Evolutionary conservation across 306 rosid species (phyloP), one percentile per base, ranked within the genome.

Genomic region (Astragalus glycyphyllos): DNA sequence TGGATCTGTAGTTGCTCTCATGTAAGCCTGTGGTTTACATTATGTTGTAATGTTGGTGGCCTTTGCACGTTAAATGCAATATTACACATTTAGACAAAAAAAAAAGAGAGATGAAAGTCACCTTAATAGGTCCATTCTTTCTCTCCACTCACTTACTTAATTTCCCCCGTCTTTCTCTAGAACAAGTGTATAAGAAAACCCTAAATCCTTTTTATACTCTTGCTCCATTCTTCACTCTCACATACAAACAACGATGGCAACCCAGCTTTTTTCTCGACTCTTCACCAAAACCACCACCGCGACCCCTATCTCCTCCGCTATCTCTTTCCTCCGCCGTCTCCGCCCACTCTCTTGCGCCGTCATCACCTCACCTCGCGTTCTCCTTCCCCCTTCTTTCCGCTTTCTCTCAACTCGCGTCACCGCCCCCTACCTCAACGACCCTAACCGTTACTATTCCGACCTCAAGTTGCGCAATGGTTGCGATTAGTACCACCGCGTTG

Each of bases 401-500:
- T 31, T 69, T 38, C 98, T 26, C 31, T 26, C 31, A 26, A 26
- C 31, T 26, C 31, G 31, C 31, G 4, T 4, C 31, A 26, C 31
- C 5, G 74, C 95, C 3, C 83, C 92, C 1, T 89, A 95, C 5
- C 96, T 92, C 74, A 84, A 81, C 12, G 95, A 92, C 77, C 98
- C 95, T 0, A 92, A 80, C 65, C 98, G 95, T 2, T 86, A 89
- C 83, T 89, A 90, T 95, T 87, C 92, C 41, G 89, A 89, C 71
- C 89, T 92, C 9, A 26, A 26, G 31, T 68, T 92, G 58, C 95
- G 88, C 42, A 96, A 92, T 37, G 98, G 98, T 0, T 92, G 96
- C 68, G 96, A 92, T 79, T 92, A 86, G 58, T 90, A 92, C 75
- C 98, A 92, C 80, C 89, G 89, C 58, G 84, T 92, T 16, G 95